Evolutionary conservation across 2,329 filamentous ascomycete species (phyloP).

Genomic region (Leptodontidium sp.): DNA sequence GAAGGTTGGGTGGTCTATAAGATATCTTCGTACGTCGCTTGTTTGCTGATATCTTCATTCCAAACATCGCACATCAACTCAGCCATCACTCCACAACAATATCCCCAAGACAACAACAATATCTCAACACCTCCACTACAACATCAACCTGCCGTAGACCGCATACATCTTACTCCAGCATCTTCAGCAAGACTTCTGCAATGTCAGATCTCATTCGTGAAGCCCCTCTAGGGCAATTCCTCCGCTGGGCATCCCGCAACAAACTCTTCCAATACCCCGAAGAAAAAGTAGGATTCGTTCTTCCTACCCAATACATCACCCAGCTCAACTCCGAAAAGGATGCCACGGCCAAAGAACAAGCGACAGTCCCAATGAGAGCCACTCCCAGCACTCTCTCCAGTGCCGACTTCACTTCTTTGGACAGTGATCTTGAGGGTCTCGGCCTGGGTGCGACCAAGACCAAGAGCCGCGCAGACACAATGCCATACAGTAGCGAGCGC

Average conservation of each 20-base stretch:
- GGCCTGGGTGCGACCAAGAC: constrained; percentile 7
- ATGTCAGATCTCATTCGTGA: constrained; percentile 28
- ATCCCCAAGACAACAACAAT: not conserved
- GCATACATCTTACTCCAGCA: not conserved
- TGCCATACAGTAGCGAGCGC: constrained; percentile 26
- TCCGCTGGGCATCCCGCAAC: constrained; percentile 16
- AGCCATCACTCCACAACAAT: not conserved
- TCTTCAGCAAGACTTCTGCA: not conserved
- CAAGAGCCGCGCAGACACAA: constrained; percentile 21
- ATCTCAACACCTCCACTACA: too few relatives aligned
- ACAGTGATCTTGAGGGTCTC: constrained; percentile 20
- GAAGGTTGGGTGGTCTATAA: not conserved
- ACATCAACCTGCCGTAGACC: too few relatives aligned
- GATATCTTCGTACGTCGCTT: not conserved
- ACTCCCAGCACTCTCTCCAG: constrained; percentile 7
- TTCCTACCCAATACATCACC: constrained; percentile 6
- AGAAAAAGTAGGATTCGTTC: constrained; percentile 19
- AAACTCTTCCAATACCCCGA: constrained; percentile 23
- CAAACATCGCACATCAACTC: not conserved
- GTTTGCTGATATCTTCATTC: constrained; percentile 3
- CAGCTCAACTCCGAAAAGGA: constrained; percentile 18
- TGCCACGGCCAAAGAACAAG: not conserved
- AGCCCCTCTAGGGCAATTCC: constrained; percentile 19
- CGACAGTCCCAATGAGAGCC: not conserved
- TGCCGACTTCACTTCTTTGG: constrained; percentile 1